Evolutionary conservation across 2,329 filamentous ascomycete species (phyloP), one percentile per base, ranked within the genome.

Genomic region (Aspergillus pseudonomiae): DNA sequence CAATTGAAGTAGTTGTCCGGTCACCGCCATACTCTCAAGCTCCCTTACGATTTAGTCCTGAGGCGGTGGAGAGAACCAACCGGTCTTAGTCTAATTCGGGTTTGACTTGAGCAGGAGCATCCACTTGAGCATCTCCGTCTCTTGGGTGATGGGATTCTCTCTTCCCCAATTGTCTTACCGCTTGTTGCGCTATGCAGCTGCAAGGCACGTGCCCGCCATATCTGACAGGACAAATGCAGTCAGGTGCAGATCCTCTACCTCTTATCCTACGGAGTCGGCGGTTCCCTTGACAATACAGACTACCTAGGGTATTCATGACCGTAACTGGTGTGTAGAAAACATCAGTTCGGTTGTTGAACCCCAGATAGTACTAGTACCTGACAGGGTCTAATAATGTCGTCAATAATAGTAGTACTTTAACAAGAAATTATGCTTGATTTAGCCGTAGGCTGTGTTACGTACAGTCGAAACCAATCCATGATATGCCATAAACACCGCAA

Each of bases 171-270:
- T 6, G 21, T 21, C 30, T 55, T 55, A 55, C 52, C 52, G 52
- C 52, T 39, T 39, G 32, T 55, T 55, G 19, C 16, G 9, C 7
- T 4, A 9, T 50, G 16, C n/a, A 39, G 34, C 52, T 55, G 52
- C 52, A 55, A 55, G 52, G 21, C 52, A 55, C 52, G 52, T 55
- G 52, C 34, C 34, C 26, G 52, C 39, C 52, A 55, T 55, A 55
- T 55, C 16, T 54, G 52, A 54, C 30, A 54, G 30, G 12, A 11
- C 32, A 32, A 36, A 34, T 36, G 52, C 34, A 55, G 34, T 41
- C 52, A 54, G 28, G 24, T 39, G 52, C 52, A 55, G 52, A 39
- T 55, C 32, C n/a, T 39, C 21, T 41, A n/a, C 34, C 19, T 14
- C 5, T 2, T 36, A 16, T 16, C 2, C 14, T 36, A 2, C 14